Percentiles rank a stretch among this genome's conserved stretches.
phyloP scores from a whole-genome alignment of 2,329 filamentous ascomycete genomes.

The Myotisia sp. region DNA sequence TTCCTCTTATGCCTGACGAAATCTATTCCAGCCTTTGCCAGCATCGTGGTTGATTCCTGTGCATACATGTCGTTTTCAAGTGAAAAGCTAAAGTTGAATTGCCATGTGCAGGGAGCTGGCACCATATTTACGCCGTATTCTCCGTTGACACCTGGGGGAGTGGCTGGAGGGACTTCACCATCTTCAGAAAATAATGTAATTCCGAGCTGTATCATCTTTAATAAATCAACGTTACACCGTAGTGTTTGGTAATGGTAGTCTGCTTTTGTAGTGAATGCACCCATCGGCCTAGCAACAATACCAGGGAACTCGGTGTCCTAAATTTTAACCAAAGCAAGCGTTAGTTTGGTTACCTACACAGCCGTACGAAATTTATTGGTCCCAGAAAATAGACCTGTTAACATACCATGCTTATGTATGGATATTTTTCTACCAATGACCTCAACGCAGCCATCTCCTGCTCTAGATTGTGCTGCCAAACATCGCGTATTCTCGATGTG shows the following conservation, averaged over 20 bases:
- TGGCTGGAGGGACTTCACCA: slow-evolving; percentile 68
- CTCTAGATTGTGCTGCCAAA: slow-evolving; percentile 83
- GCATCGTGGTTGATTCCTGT: slow-evolving; percentile 80
- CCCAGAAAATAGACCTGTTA: slow-evolving; percentile 4
- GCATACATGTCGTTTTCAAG: slow-evolving; percentile 96
- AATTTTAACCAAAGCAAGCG: not conserved
- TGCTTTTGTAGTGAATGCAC: slow-evolving; percentile 82
- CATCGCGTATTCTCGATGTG: slow-evolving; percentile 79
- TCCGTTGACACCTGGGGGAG: slow-evolving; percentile 41
- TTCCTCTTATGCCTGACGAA: slow-evolving; percentile 71
- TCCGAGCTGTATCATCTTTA: slow-evolving; percentile 95
- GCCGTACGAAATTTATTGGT: not conserved
- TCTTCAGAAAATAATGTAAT: slow-evolving; percentile 86
- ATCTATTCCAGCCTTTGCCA: slow-evolving; percentile 84
- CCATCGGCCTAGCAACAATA: slow-evolving; percentile 89
- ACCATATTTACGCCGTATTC: slow-evolving; percentile 39
- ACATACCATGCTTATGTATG: slow-evolving; percentile 93
- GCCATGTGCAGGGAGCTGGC: slow-evolving; percentile 80
- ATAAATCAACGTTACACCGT: slow-evolving; percentile 88
- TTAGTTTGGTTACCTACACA: not conserved
- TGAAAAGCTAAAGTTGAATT: slow-evolving; percentile 97
- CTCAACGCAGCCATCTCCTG: slow-evolving; percentile 80
- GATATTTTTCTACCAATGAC: slow-evolving; percentile 74
- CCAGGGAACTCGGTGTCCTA: slow-evolving; percentile 98
- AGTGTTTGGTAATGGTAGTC: slow-evolving; percentile 98